A percentile compares a stretch with the other conserved stretches of the same genome.
phyloP scores from a whole-genome alignment of 1,139 yeast genomes.

The Saccharomycopsis hybrid region DNA sequence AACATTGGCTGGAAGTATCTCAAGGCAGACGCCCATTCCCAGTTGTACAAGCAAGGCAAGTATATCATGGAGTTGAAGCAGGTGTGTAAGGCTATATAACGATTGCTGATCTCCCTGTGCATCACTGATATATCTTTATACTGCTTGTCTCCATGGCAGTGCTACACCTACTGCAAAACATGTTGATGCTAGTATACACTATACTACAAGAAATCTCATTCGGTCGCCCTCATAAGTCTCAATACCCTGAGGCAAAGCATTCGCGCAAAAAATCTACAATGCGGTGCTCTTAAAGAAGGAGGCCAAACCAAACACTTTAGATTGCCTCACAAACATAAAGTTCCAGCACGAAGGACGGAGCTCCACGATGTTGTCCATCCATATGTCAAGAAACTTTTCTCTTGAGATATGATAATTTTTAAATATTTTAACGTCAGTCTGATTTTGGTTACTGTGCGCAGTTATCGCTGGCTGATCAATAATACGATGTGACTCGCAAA shows the following conservation, averaged over 20 bases:
- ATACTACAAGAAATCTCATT: not conserved
- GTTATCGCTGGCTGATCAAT: no score
- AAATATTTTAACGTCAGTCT: no score
- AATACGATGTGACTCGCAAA: no score
- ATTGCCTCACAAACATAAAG: no score
- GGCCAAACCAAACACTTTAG: no score
- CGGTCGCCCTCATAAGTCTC: not conserved
- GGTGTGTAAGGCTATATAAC: not conserved
- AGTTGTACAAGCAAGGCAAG: conserved; percentile 38
- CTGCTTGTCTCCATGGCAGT: not conserved
- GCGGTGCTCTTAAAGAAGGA: no score
- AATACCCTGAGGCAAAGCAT: not conserved
- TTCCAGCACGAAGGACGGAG: no score
- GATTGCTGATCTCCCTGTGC: not conserved
- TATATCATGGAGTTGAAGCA: conserved; percentile 33
- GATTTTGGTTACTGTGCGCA: no score
- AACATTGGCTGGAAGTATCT: conserved; percentile 41
- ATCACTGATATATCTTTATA: not conserved
- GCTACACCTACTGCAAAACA: not conserved
- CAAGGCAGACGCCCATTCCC: conserved; percentile 30
- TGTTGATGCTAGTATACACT: not conserved
- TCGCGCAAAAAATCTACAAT: not conserved
- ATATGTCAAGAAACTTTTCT: no score
- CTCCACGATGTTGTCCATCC: no score
- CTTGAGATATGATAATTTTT: no score